Evolutionary conservation across 371 early-diverging fungal genomes (phyloP), one percentile per base, ranked within the genome.

Genomic region (Syncephalastrum monosporum): DNA sequence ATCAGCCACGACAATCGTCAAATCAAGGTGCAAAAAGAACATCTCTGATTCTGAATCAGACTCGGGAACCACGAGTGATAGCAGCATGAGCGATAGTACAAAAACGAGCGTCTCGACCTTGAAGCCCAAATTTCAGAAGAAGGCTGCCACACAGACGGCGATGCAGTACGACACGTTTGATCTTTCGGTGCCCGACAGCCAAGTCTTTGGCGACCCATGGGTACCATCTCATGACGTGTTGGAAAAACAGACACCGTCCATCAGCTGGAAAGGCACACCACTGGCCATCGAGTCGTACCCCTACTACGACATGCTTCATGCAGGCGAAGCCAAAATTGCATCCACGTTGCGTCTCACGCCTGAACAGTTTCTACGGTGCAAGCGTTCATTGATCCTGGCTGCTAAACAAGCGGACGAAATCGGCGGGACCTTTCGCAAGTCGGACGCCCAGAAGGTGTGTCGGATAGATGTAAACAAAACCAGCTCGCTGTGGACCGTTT

Each of bases 391-490:
- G 64, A 79, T 87, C 42, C 56, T 71, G 47, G 84, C 82, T 19
- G 82, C 82, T 8, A 67, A 68, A 25, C 64, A 75, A 52, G 59
- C 53, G 13, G 64, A 64, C 50, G 69, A 65, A 14, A 64, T 69
- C 41, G 49, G 43, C 15, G 38, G 38, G 8, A 63, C 71, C 17
- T 87, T 88, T 64, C 68, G 83, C 29, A 88, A 87, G 66, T 79
- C 82, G 58, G 88, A 88, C 67, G 89, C 89, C 10, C 89, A 88
- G 69, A 82, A 84, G 52, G 56, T 87, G 21, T 84, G 86, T 47
- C 82, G 83, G 15, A 82, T 88, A 29, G 87, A 88, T 60, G 88
- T 88, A 62, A 88, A 88, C 80, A 88, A 88, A 63, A 86, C 87
- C 24, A 82, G 83, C 58, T 79, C 79, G 47, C 70, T 88, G 6